These are phyloP conservation scores for Rhodomyrtus tomentosa DNA, from an alignment of 345 rosid genomes.

Conservation along the genomic window DNA sequence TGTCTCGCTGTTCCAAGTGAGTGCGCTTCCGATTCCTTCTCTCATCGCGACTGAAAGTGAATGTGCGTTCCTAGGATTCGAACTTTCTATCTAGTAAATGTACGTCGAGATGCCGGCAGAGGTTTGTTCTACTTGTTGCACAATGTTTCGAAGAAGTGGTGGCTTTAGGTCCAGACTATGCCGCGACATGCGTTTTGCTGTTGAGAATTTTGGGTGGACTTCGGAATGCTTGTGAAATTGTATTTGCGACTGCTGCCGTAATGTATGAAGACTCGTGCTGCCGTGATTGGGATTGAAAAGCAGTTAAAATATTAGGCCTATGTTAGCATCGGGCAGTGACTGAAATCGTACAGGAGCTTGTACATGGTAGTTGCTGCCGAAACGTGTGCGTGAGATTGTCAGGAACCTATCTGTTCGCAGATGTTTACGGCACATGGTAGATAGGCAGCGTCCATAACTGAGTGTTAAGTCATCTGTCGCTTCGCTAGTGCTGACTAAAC, in stretches of 20 bases:
- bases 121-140: neutral
- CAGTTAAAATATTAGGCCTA: neutral
- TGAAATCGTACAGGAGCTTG: neutral
- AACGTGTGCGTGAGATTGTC: neutral
- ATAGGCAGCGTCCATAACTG: neutral
- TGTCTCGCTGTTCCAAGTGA: conserved; percentile 77
- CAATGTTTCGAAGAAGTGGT: neutral
- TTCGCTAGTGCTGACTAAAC: neutral
- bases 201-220: neutral
- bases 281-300: neutral
- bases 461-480: neutral
- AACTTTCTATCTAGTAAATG: neutral
- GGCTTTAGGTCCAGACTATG: neutral
- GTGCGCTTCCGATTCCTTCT: neutral
- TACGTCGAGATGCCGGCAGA: neutral
- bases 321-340: neutral
- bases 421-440: neutral
- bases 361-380: neutral
- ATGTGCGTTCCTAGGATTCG: neutral
- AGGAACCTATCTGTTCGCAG: neutral
- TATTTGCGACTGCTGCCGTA: neutral
- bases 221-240: neutral
- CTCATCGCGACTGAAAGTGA: neutral
- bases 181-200: neutral
- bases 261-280: neutral